Evolutionary conservation across 805 yeast genomes (phyloP), one percentile per base, ranked within the genome.

Genomic region (Suhomyces sp.): DNA sequence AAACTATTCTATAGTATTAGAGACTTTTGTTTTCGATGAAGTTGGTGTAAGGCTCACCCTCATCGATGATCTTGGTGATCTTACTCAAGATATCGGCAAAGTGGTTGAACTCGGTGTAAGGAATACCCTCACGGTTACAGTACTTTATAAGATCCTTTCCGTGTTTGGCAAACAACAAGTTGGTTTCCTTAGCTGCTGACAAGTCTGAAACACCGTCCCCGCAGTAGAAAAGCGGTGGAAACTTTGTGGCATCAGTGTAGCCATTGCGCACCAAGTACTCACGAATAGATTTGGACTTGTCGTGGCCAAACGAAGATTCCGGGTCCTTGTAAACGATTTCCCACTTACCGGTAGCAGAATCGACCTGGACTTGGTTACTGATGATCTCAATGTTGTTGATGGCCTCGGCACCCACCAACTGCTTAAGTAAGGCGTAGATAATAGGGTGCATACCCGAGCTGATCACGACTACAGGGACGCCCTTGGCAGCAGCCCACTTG

Each of bases 171-270:
- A 93, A 94, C 58, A 94, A 74, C 59, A 93, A 76, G 68, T 94
- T 93, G 40, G 99, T 91, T 69, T 94, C 97, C 64, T 87, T 86
- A 21, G 98, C 97, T 21, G 99, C 99, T 52, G 90, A 83, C 60
- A 94, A 76, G 69, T 94, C 99, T 44, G 96, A 86, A 29, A 94
- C 97, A 57, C 99, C 99, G 68, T 94, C 99, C 53, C 99, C 99
- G 64, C 96, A 89, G 76, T 94, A 94, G 67, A 93, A 89, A 60
- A 90, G 78, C 39, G 76, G 74, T 13, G 96, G 96, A 46, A 53
- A 49, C 43, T 62, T 67, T 64, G 49, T 59, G 50, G 61, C 45
- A 9, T 37, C 41, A 13, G 43, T 46, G 53, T 68, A 66, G 13
- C 69, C 69, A 50, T 72, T 64, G 8, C 55, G 49, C 6, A 49